These are phyloP conservation scores for Sanghuangporus weigelae DNA, from an alignment of 1,284 basidiomycete genomes.

Conservation along the genomic window DNA sequence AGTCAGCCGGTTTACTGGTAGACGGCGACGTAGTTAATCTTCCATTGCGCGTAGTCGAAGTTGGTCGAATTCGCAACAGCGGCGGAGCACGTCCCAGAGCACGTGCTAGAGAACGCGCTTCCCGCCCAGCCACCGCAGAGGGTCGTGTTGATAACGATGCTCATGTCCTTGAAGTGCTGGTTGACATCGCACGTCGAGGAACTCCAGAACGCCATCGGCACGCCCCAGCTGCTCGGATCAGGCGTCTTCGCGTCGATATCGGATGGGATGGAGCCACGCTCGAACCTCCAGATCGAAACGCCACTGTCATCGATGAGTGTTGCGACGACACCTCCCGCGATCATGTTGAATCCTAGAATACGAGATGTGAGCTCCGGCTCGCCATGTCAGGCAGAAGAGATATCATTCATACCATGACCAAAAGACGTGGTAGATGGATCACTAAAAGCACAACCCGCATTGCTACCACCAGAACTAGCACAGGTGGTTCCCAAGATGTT, in stretches of 20 bases:
- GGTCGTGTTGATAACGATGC: constrained; percentile 64
- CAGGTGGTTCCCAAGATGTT: constrained; percentile 40
- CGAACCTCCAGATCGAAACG: constrained; percentile 77
- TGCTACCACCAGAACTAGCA: constrained; percentile 40
- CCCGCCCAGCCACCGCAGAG: constrained; percentile 69
- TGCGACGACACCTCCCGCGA: constrained; percentile 70
- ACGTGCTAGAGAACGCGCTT: constrained; percentile 38
- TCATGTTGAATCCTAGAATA: constrained; percentile 48
- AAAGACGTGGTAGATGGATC: constrained; percentile 53
- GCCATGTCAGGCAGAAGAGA: neutral
- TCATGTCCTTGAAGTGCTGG: constrained; percentile 66
- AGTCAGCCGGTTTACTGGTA: constrained; percentile 25
- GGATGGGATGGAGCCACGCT: constrained; percentile 56
- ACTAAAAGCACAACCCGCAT: constrained; percentile 63
- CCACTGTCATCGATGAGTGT: constrained; percentile 64
- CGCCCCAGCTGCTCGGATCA: constrained; percentile 61
- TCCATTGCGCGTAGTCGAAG: constrained; percentile 54
- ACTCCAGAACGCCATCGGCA: constrained; percentile 63
- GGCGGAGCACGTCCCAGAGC: constrained; percentile 56
- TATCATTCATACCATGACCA: constrained; percentile 39
- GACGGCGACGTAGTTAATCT: constrained; percentile 40
- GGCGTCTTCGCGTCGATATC: constrained; percentile 61
- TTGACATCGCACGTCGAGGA: constrained; percentile 56
- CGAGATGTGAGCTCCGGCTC: neutral
- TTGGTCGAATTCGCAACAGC: constrained; percentile 60